Conservation (phyloP, 306 rosid genomes). For the Abrus pulchellus region DNA sequence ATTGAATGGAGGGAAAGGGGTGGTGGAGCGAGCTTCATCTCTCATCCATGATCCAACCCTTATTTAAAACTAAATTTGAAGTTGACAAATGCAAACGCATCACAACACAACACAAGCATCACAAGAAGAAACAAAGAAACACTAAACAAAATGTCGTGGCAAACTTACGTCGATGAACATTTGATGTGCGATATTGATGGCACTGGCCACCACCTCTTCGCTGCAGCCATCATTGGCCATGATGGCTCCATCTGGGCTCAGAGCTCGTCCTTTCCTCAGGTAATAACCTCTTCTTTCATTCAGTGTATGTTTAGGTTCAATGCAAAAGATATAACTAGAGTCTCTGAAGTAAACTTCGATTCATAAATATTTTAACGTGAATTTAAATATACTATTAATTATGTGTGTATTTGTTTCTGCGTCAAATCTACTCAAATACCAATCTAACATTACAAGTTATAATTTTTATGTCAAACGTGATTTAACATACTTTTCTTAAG, state of each 20-base stretch:
- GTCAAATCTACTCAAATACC: no score
- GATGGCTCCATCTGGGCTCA: conserved; percentile 97
- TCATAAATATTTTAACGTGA: no score
- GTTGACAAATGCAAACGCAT: not conserved
- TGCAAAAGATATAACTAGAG: no score
- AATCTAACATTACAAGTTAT: no score
- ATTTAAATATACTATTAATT: no score
- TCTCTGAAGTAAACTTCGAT: no score
- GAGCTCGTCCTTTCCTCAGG: conserved; percentile 89
- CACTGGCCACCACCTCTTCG: conserved; percentile 78
- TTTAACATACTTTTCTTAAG: no score
- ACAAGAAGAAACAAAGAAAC: not conserved
- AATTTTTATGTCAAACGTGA: no score
- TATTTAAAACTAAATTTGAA: conserved; percentile 43
- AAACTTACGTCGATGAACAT: conserved; percentile 92
- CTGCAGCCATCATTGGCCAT: conserved; percentile 83
- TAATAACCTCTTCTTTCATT: conserved; percentile 9
- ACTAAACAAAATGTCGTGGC: conserved; percentile 84
- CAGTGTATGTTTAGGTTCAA: no score
- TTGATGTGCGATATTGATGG: conserved; percentile 98
- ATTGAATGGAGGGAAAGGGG: conserved; percentile 46
- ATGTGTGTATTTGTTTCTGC: no score
- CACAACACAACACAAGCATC: not conserved
- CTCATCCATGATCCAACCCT: conserved; percentile 18
- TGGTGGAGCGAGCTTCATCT: conserved; percentile 50